phyloP scores from a whole-genome alignment of 129 eudicot genomes.

The Flaveria linearis region DNA sequence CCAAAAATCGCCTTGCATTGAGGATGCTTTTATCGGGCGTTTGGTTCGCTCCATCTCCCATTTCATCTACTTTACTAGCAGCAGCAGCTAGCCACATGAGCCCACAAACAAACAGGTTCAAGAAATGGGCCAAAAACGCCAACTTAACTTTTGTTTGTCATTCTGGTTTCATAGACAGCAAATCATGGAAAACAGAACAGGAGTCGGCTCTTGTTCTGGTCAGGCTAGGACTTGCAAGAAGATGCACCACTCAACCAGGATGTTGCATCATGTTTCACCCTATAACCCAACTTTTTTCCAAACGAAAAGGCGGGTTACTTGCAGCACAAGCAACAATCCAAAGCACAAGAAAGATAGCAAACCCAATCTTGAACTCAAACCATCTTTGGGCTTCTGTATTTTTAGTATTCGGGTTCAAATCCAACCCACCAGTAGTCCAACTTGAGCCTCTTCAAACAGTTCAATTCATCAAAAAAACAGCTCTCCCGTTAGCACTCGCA shows the following conservation, averaged over 20 bases:
- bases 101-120: constrained; percentile 38
- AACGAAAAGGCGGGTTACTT: constrained; percentile 49
- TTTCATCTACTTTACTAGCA: constrained; percentile 63
- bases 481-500: constrained; percentile 67
- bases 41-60: constrained; percentile 83
- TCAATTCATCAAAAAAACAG: constrained; percentile 60
- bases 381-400: constrained; percentile 88
- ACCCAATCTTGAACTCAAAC: constrained; percentile 48
- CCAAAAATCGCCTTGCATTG: constrained; percentile 53
- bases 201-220: constrained; percentile 72
- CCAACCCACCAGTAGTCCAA: constrained; percentile 79
- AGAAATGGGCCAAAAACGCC: constrained; percentile 59
- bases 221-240: constrained; percentile 67
- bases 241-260: constrained; percentile 49
- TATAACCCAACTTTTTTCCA: constrained; percentile 54
- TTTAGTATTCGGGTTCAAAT: constrained; percentile 79
- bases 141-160: constrained; percentile 45
- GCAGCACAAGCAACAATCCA: constrained; percentile 68
- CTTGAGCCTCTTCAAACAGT: constrained; percentile 76
- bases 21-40: constrained; percentile 85
- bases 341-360: constrained; percentile 57
- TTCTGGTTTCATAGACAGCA: constrained; percentile 50
- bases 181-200: constrained; percentile 65
- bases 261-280: constrained; percentile 74
- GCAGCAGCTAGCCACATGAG: constrained; percentile 63